Percentiles rank a stretch among this genome's conserved stretches.
Evolutionary conservation across 306 rosid genomes (phyloP).

Genomic region (Quercus cerris): DNA sequence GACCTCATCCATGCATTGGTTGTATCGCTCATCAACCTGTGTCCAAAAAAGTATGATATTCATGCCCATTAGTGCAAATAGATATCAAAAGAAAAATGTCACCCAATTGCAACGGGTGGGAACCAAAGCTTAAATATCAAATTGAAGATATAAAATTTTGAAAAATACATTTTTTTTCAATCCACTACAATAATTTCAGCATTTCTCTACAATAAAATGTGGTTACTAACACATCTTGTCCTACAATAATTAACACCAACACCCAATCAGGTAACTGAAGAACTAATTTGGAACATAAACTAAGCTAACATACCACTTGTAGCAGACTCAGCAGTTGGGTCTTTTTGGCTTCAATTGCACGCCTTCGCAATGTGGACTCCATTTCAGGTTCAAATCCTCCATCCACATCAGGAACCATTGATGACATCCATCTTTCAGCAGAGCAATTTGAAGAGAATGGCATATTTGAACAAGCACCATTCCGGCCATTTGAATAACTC

Average conservation of each 20-base stretch:
- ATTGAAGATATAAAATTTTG: too few species aligned
- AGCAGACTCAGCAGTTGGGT: conserved; percentile 65
- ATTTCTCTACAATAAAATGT: neutral
- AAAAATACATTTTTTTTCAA: neutral
- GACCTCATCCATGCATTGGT: conserved; percentile 76
- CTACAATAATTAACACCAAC: neutral
- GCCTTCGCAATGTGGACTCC: conserved; percentile 34
- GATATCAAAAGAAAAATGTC: neutral
- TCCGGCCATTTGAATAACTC: conserved; percentile 28
- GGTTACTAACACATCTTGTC: neutral
- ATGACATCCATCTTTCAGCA: conserved; percentile 1
- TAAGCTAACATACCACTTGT: conserved; percentile 54
- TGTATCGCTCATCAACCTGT: conserved; percentile 77
- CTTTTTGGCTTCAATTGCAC: conserved; percentile 52
- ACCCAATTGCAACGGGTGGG: too few species aligned
- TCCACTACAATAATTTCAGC: neutral
- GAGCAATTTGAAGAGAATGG: conserved; percentile 10
- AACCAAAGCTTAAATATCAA: too few species aligned
- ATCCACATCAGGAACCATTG: conserved; percentile 15
- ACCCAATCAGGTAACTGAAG: conserved; percentile 1
- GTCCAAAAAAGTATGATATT: neutral
- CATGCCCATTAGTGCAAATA: neutral
- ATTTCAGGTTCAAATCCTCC: conserved; percentile 26
- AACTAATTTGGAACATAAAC: neutral
- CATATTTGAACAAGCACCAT: conserved; percentile 18